A percentile compares a stretch with the other conserved stretches of the same genome.
Evolutionary conservation across 192 early-diverging fungal genomes (phyloP).

Genomic region (Umbelopsis vinacea): DNA sequence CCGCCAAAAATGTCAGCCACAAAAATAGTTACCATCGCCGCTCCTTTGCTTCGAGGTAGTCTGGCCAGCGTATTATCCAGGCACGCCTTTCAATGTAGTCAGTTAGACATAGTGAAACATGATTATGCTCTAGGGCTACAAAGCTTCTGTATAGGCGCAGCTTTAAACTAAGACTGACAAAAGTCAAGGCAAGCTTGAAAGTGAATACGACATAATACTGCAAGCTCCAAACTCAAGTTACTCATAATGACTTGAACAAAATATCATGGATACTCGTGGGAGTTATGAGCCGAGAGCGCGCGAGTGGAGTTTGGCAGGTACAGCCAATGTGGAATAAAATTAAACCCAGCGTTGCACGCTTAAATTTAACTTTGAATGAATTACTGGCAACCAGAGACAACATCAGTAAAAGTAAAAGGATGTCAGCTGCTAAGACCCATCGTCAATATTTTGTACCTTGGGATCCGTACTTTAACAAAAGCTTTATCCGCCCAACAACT

Average conservation of each 20-base stretch:
- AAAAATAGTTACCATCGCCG: not conserved
- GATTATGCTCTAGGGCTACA: too few species aligned
- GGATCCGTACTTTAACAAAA: not conserved
- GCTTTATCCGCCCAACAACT: not conserved
- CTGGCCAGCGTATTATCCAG: too few species aligned
- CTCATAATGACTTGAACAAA: not conserved
- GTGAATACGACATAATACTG: too few species aligned
- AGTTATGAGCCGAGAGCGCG: not conserved
- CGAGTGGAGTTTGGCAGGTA: slow-evolving; percentile 2
- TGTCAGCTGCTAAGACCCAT: too few species aligned
- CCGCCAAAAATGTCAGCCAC: not conserved
- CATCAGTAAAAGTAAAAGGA: not conserved
- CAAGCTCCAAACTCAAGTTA: not conserved
- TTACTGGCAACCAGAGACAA: not conserved
- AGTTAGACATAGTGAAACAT: too few species aligned
- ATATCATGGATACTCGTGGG: too few species aligned
- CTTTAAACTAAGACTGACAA: too few species aligned
- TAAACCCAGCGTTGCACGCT: not conserved
- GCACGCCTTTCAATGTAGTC: too few species aligned
- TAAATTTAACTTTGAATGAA: not conserved
- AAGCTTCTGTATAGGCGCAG: too few species aligned
- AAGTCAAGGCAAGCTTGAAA: too few species aligned
- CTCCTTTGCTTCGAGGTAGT: too few species aligned
- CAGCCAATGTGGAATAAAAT: not conserved
- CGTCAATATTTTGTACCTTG: too few species aligned